Conservation (phyloP, 78 protist species). For the Neovahlkampfia damariscottae region DNA sequence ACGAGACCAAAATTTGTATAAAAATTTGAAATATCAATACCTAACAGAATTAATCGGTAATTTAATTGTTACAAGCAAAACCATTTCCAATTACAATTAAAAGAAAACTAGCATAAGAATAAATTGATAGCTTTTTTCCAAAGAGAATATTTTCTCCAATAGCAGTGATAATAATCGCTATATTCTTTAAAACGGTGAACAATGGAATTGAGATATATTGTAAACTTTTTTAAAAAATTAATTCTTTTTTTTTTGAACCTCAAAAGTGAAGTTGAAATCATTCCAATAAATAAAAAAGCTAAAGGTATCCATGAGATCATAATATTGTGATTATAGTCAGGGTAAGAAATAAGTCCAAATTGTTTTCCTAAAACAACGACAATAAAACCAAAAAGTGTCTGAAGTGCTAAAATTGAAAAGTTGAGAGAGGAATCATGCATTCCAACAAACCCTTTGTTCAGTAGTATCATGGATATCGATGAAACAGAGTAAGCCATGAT, state of each 20-base stretch:
- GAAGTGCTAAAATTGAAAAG: background rate
- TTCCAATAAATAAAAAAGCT: constrained; percentile 11
- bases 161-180: constrained; percentile 5
- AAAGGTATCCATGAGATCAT: constrained; percentile 7
- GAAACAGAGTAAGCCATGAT: constrained; percentile 1
- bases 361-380: background rate
- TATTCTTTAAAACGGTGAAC: background rate
- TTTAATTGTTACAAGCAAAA: background rate
- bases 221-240: no score
- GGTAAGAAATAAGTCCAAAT: background rate
- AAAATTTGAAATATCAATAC: background rate
- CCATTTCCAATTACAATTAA: background rate
- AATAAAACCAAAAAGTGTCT: constrained; percentile 4
- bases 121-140: no score
- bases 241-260: background rate
- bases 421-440: background rate
- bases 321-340: background rate
- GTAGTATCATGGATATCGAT: constrained; percentile 8
- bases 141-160: constrained; percentile 12
- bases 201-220: constrained; percentile 1
- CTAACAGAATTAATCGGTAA: background rate
- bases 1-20: constrained; percentile 19
- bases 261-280: constrained; percentile 15
- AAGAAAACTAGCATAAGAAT: no score
- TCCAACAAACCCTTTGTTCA: constrained; percentile 19